These are phyloP conservation scores for Phyllosticta paracitricarpa DNA, from an alignment of 2,329 filamentous ascomycete species.

Conservation along the genomic window DNA sequence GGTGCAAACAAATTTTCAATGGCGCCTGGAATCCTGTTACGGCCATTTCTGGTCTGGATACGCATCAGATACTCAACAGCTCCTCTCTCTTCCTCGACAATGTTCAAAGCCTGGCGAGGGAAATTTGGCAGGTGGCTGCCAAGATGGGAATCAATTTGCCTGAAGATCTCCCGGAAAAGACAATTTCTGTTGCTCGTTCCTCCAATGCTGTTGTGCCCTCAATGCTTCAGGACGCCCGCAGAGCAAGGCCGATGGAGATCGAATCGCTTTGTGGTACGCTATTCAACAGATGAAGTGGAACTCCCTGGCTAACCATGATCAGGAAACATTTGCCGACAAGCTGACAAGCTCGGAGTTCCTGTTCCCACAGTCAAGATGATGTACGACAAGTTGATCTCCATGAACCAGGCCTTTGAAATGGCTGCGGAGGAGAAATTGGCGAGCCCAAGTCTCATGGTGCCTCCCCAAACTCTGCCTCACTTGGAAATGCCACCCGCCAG, in stretches of 20 bases:
- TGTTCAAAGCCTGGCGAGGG: slow-evolving; percentile 13
- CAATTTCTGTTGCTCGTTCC: slow-evolving; percentile 12
- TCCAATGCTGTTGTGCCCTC: slow-evolving; percentile 15
- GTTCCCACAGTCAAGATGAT: slow-evolving; percentile 8
- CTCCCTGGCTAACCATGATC: neutral
- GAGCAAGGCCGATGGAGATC: slow-evolving; percentile 15
- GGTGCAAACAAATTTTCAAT: slow-evolving; percentile 18
- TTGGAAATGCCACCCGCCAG: neutral
- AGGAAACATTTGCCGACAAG: slow-evolving; percentile 5
- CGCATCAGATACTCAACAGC: slow-evolving; percentile 13
- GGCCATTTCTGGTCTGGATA: slow-evolving; percentile 14
- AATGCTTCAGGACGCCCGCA: slow-evolving; percentile 17
- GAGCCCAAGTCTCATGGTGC: neutral
- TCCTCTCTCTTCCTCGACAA: slow-evolving; percentile 10
- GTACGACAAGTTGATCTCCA: slow-evolving; percentile 3
- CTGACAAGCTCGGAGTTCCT: slow-evolving; percentile 1
- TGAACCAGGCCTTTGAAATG: neutral
- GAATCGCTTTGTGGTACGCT: slow-evolving; percentile 15
- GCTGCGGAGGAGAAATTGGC: neutral
- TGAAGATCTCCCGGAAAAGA: slow-evolving; percentile 9
- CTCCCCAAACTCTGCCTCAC: neutral
- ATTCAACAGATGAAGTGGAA: neutral
- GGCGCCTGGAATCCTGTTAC: slow-evolving; percentile 16
- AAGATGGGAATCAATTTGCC: slow-evolving; percentile 13
- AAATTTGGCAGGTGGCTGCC: slow-evolving; percentile 14